These are phyloP conservation scores for Beverwykella pulmonaria DNA, from an alignment of 495 filamentous ascomycete genomes.

Conservation along the genomic window DNA sequence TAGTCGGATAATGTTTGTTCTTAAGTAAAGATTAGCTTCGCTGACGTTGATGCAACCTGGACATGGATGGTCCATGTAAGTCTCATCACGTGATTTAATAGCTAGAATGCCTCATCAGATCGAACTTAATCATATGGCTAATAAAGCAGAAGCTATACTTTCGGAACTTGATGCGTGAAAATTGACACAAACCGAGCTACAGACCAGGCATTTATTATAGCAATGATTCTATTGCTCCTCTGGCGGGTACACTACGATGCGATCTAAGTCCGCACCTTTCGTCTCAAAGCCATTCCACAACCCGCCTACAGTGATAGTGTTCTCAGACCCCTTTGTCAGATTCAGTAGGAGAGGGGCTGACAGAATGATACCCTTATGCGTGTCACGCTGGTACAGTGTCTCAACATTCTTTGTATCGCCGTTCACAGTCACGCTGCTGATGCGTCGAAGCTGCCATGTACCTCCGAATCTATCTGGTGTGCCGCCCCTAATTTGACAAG, in stretches of 20 bases:
- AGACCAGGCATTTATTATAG: background rate
- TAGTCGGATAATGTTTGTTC: no score
- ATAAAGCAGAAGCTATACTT: no score
- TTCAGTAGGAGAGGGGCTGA: conserved; percentile 48
- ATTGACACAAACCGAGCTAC: no score
- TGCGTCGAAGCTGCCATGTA: conserved; percentile 50
- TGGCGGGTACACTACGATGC: conserved; percentile 51
- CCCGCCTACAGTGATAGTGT: conserved; percentile 51
- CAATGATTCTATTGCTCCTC: conserved; percentile 28
- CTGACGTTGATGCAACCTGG: no score
- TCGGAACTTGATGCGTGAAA: no score
- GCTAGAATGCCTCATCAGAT: no score
- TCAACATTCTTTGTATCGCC: conserved; percentile 43
- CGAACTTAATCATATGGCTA: no score
- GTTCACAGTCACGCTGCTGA: conserved; percentile 51
- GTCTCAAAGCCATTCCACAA: conserved; percentile 48
- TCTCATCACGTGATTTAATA: no score
- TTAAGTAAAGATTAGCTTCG: no score
- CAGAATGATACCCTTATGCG: conserved; percentile 53
- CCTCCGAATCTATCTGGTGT: conserved; percentile 50
- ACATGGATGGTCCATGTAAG: no score
- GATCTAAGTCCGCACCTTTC: conserved; percentile 51
- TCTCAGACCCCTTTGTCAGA: conserved; percentile 44
- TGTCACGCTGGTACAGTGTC: conserved; percentile 50
- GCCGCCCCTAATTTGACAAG: conserved; percentile 26